phyloP scores from a whole-genome alignment of 306 rosid genomes.

The Lupinus albus region DNA sequence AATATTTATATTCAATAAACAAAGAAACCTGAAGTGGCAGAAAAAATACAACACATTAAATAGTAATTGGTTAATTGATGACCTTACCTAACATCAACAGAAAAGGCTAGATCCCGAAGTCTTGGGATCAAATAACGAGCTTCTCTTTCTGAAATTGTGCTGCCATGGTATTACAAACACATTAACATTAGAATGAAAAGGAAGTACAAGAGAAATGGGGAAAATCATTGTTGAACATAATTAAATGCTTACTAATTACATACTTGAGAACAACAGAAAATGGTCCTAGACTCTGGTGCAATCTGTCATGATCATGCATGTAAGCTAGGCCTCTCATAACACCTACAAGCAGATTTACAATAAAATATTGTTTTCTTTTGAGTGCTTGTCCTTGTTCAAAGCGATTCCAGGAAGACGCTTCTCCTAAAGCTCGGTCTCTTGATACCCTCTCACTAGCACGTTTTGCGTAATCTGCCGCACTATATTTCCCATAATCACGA shows the following conservation, averaged over 20 bases:
- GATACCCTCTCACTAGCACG: slow-evolving; percentile 67
- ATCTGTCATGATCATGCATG: slow-evolving; percentile 74
- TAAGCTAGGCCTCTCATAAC: slow-evolving; percentile 78
- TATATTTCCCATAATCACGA: slow-evolving; percentile 83
- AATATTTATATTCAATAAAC: not conserved
- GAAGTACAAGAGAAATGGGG: slow-evolving; percentile 19
- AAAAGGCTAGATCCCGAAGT: slow-evolving; percentile 89
- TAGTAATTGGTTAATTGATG: slow-evolving; percentile 20
- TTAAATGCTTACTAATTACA: slow-evolving; percentile 36
- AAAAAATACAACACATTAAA: not conserved
- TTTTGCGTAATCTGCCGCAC: slow-evolving; percentile 89
- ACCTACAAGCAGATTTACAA: slow-evolving; percentile 73
- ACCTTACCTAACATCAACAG: slow-evolving; percentile 76
- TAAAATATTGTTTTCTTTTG: slow-evolving; percentile 66
- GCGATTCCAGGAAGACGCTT: slow-evolving; percentile 65
- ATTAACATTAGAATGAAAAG: slow-evolving; percentile 14
- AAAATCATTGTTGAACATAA: slow-evolving; percentile 35
- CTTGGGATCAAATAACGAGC: slow-evolving; percentile 79
- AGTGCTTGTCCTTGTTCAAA: slow-evolving; percentile 59
- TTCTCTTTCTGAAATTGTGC: slow-evolving; percentile 81
- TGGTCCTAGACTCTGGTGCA: slow-evolving; percentile 98
- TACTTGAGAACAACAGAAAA: slow-evolving; percentile 87
- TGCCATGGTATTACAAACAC: slow-evolving; percentile 46
- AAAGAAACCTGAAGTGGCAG: slow-evolving; percentile 8
- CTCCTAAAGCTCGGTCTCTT: slow-evolving; percentile 44